Base-by-base conservation (phyloP, 371 early-diverging fungal genomes). In the Apophysomyces sp. region DNA sequence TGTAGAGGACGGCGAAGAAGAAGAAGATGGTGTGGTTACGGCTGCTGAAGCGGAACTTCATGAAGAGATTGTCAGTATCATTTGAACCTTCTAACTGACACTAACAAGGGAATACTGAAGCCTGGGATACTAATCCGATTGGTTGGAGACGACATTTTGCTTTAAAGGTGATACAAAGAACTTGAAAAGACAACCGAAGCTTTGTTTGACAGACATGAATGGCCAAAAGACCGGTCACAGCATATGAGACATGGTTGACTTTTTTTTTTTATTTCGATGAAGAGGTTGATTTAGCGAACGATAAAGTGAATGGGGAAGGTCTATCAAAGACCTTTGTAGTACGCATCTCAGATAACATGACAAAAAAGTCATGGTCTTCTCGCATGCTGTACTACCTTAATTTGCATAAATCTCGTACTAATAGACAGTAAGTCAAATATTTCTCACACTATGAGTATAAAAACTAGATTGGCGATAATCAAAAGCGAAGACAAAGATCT, bases 261-360 rank as follows among this genome's bases (percentile, higher is more conserved):
- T 21, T 44, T n/a, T 3, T 11, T 11, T 37, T 37, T 37, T 37
- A 13, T 37, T 37, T 37, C n/a, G 3, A 11, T n/a, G n/a, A n/a
- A 13, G 37, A 13, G 37, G 37, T 9, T 37, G n/a, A 11, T 3
- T n/a, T 37, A 5, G 2, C 37, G 3, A n/a, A 13, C 2, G 11
- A 37, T 37, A 37, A 37, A 11, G n/a, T 37, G 37, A 37, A n/a
- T n/a, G n/a, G n/a, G n/a, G n/a, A n/a, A n/a, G n/a, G n/a, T n/a
- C n/a, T n/a, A n/a, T n/a, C n/a, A n/a, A n/a, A n/a, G n/a, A n/a
- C n/a, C n/a, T n/a, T n/a, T n/a, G n/a, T n/a, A n/a, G n/a, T n/a
- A n/a, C 2, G 34, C 13, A 34, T 34, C 34, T 34, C 34, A 76
- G 69, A 16, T 29, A 21, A 60, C 26, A 41, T 5, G n/a, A 37